Base-by-base conservation (phyloP, 805 yeast species). In the Lachancea quebecensis region DNA sequence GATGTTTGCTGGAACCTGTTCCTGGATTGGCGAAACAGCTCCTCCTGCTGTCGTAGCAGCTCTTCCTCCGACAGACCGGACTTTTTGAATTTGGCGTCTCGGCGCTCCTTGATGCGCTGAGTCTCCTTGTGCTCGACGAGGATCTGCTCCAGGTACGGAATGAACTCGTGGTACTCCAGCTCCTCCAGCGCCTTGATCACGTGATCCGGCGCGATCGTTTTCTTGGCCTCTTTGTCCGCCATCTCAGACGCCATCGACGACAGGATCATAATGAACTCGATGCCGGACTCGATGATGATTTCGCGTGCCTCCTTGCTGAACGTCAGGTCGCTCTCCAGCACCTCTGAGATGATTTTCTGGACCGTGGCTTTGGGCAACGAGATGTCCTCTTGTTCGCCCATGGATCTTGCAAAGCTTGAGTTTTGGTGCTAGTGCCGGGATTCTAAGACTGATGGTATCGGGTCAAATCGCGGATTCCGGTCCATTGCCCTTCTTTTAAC, bases 151-250 rank as follows among this genome's bases (percentile, higher is more conserved):
- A 93, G 77, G 25, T 87, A 82, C 31, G 84, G 90, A 42, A 93
- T 73, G 63, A 91, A 93, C 48, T 86, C 89, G 27, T 74, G 75
- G 64, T 88, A 93, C 25, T 95, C 99, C 45, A 93, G 72, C 57
- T 85, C 95, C 50, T 78, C 81, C 38, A 93, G 69, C 0, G 98
- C 97, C 58, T 82, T 85, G 51, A 91, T 75, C 33, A 93, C 97
- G 62, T 93, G 99, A 62, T 93, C 99, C 1, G 95, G 84, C 0
- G 96, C 95, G 37, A 93, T 93, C 2, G 99, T 93, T 66, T 93
- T 93, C 65, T 93, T 93, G 44, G 95, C 81, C 62, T 93, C 99
- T 56, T 84, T 85, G 56, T 93, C 98, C 1, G 98, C 98, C 53
- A 93, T 89, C 50, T 93, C 98, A 57, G 91, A 90, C 45, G 91